Evolutionary conservation across 805 yeast genomes (phyloP).

Genomic region (Gaillardinia entomophila): DNA sequence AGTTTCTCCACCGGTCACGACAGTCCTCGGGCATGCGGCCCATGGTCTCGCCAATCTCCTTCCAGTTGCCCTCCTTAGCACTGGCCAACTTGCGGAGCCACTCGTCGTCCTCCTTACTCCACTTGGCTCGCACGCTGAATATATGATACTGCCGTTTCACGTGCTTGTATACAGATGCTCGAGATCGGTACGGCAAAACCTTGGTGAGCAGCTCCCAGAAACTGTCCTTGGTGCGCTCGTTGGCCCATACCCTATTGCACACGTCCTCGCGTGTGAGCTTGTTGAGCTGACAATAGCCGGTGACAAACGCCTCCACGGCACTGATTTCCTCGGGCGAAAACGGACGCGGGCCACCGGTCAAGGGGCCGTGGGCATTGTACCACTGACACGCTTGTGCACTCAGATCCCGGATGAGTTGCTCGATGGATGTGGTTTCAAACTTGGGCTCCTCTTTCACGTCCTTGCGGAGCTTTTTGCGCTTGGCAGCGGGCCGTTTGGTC

Average conservation of each 20-base stretch:
- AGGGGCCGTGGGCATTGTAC: slow-evolving; percentile 17
- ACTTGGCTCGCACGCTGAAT: slow-evolving; percentile 81
- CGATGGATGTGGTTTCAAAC: slow-evolving; percentile 9
- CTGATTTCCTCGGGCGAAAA: slow-evolving; percentile 62
- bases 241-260: slow-evolving; percentile 83
- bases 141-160: slow-evolving; percentile 86
- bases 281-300: slow-evolving; percentile 60
- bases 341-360: slow-evolving; percentile 25
- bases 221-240: slow-evolving; percentile 76
- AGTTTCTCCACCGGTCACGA: slow-evolving; percentile 93
- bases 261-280: slow-evolving; percentile 60
- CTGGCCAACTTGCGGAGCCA: slow-evolving; percentile 56
- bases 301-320: slow-evolving; percentile 69
- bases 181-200: slow-evolving; percentile 77
- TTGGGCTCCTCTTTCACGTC: slow-evolving; percentile 2
- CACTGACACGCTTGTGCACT: slow-evolving; percentile 28
- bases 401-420: slow-evolving; percentile 30
- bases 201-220: slow-evolving; percentile 83
- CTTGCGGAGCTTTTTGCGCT: slow-evolving; percentile 2
- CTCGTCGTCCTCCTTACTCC: slow-evolving; percentile 81
- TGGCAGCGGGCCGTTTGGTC: slow-evolving; percentile 1
- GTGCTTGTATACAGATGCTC: slow-evolving; percentile 90
- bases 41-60: slow-evolving; percentile 68
- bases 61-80: slow-evolving; percentile 82
- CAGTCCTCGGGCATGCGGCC: slow-evolving; percentile 98